phyloP scores from a whole-genome alignment of 495 filamentous ascomycete species.

The Endocarpon pusillum region DNA sequence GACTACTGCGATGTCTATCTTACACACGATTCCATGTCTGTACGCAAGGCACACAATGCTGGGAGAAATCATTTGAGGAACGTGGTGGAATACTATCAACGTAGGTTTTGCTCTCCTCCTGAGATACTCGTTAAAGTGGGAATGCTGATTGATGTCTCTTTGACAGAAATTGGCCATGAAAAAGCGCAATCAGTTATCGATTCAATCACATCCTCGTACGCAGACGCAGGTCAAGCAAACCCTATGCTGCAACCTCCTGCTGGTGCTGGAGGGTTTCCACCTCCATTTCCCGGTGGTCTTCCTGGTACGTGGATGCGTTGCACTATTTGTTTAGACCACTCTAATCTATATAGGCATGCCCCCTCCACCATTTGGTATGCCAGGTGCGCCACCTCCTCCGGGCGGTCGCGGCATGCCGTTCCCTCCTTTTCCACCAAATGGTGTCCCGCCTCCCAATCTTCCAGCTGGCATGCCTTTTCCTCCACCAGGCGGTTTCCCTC shows the following conservation, averaged over 20 bases:
- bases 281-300: constrained; percentile 35
- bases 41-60: constrained; percentile 94
- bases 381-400: constrained; percentile 31
- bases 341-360: constrained; percentile 31
- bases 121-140: neutral
- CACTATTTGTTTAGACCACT: neutral
- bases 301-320: constrained; percentile 27
- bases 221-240: constrained; percentile 80
- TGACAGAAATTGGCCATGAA: constrained; percentile 85
- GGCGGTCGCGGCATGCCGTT: constrained; percentile 52
- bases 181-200: constrained; percentile 97
- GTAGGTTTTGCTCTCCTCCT: constrained; percentile 27
- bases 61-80: constrained; percentile 94
- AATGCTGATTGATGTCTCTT: constrained; percentile 1
- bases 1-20: constrained; percentile 99
- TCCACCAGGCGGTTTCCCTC: constrained; percentile 41
- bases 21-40: constrained; percentile 98
- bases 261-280: constrained; percentile 26
- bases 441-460: constrained; percentile 24
- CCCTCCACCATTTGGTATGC: constrained; percentile 37
- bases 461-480: constrained; percentile 36
- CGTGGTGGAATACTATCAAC: constrained; percentile 96
- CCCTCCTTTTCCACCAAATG: constrained; percentile 30
- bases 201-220: constrained; percentile 87
- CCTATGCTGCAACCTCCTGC: constrained; percentile 53